phyloP scores from a whole-genome alignment of 1,284 basidiomycete genomes.

The Cryptococcus sp. region DNA sequence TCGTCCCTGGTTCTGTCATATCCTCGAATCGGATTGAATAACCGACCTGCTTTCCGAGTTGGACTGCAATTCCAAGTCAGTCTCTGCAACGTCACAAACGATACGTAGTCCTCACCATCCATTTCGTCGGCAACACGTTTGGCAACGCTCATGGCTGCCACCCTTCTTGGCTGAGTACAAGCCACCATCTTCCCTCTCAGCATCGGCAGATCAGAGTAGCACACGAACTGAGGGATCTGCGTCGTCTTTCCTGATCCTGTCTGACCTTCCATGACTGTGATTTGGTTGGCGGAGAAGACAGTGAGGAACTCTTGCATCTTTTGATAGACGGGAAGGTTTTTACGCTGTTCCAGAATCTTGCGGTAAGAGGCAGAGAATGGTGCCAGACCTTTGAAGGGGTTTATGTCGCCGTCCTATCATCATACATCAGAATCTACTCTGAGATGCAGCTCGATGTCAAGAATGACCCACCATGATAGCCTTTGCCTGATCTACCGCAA shows the following conservation, averaged over 20 bases:
- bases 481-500: constrained; percentile 71
- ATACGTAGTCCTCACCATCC: constrained; percentile 76
- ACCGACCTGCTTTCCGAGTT: constrained; percentile 90
- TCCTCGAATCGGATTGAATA: constrained; percentile 99
- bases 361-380: constrained; percentile 79
- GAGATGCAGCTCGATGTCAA: neutral
- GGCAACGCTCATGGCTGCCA: constrained; percentile 97
- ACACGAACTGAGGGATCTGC: constrained; percentile 96
- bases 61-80: constrained; percentile 58
- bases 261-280: constrained; percentile 96
- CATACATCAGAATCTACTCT: neutral
- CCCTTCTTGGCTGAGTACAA: constrained; percentile 95
- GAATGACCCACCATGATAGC: constrained; percentile 64
- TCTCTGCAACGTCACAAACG: too few relatives aligned
- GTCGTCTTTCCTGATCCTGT: constrained; percentile 98
- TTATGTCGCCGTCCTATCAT: constrained; percentile 72
- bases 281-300: constrained; percentile 82
- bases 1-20: constrained; percentile 86
- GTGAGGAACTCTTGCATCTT: constrained; percentile 92
- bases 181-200: constrained; percentile 87
- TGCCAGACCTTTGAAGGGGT: constrained; percentile 77
- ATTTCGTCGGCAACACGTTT: constrained; percentile 99
- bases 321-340: constrained; percentile 85
- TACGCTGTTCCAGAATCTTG: constrained; percentile 80
- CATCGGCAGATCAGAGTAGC: constrained; percentile 88